phyloP scores from a whole-genome alignment of 345 rosid genomes.

The Melaleuca quinquenervia region DNA sequence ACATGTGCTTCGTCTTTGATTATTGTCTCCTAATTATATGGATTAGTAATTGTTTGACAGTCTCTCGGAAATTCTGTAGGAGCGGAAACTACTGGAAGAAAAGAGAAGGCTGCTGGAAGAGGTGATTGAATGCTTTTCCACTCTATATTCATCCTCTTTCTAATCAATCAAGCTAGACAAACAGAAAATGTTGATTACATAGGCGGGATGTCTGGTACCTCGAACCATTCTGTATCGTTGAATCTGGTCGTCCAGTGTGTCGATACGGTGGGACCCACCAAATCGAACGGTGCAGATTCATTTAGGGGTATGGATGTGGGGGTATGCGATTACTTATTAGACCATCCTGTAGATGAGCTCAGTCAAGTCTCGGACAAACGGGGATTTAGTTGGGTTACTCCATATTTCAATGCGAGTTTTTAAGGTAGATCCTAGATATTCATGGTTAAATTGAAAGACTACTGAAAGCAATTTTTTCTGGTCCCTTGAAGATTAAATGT shows the following conservation, averaged over 20 bases:
- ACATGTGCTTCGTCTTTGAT: not conserved
- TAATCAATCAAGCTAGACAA: not conserved
- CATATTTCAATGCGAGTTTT: not conserved
- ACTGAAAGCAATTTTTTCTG: not conserved
- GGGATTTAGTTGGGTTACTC: not conserved
- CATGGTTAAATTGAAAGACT: not conserved
- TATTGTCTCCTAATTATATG: not conserved
- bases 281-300: not conserved
- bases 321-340: not conserved
- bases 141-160: not conserved
- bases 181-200: not conserved
- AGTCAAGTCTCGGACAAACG: not conserved
- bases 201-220: not conserved
- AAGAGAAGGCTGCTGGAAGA: not conserved
- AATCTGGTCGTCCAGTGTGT: not conserved
- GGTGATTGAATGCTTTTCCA: not conserved
- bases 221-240: not conserved
- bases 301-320: not conserved
- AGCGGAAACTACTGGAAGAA: constrained; percentile 1
- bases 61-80: not conserved
- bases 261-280: not conserved
- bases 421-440: not conserved
- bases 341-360: not conserved
- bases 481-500: not conserved
- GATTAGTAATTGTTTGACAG: not conserved